A percentile compares a stretch with the other conserved stretches of the same genome.
These are phyloP conservation scores for Sugiyamaella novakii DNA, from an alignment of 1,139 yeast genomes.

Conservation along the genomic window DNA sequence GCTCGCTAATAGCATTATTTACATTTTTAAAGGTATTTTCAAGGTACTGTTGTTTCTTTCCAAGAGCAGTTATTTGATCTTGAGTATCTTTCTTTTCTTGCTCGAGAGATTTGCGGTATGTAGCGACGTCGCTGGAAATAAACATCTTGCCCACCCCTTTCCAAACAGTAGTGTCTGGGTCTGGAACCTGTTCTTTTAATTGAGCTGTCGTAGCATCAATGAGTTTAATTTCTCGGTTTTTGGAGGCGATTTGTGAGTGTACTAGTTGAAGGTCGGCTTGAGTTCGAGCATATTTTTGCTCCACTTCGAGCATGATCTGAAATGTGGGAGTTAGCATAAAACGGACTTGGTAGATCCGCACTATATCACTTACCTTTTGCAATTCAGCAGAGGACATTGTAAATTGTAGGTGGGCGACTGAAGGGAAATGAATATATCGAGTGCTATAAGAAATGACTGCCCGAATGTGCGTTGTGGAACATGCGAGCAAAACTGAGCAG, in stretches of 20 bases:
- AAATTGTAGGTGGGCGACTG: background rate
- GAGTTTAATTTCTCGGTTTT: slow-evolving; percentile 59
- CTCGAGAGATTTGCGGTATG: slow-evolving; percentile 53
- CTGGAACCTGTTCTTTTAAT: slow-evolving; percentile 49
- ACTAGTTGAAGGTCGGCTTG: slow-evolving; percentile 65
- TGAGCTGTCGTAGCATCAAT: slow-evolving; percentile 60
- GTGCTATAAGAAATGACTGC: background rate
- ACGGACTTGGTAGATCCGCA: background rate
- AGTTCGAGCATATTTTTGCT: slow-evolving; percentile 31
- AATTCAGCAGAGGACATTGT: slow-evolving; percentile 14
- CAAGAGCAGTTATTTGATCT: slow-evolving; percentile 62
- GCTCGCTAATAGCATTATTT: slow-evolving; percentile 59
- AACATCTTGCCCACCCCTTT: slow-evolving; percentile 79
- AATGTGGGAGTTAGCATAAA: background rate
- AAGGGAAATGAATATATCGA: background rate
- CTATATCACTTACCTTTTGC: slow-evolving; percentile 8
- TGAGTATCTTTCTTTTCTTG: slow-evolving; percentile 56
- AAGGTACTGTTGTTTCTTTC: slow-evolving; percentile 70
- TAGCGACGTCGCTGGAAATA: slow-evolving; percentile 43
- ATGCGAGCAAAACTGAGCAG: background rate
- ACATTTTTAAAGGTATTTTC: slow-evolving; percentile 79
- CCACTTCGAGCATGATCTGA: slow-evolving; percentile 30
- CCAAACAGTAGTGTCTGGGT: slow-evolving; percentile 60
- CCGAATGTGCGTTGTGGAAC: too few species aligned
- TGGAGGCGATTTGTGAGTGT: slow-evolving; percentile 57